Base-by-base conservation (phyloP, 768 basidiomycete species). In the Thelephora ganbajun region DNA sequence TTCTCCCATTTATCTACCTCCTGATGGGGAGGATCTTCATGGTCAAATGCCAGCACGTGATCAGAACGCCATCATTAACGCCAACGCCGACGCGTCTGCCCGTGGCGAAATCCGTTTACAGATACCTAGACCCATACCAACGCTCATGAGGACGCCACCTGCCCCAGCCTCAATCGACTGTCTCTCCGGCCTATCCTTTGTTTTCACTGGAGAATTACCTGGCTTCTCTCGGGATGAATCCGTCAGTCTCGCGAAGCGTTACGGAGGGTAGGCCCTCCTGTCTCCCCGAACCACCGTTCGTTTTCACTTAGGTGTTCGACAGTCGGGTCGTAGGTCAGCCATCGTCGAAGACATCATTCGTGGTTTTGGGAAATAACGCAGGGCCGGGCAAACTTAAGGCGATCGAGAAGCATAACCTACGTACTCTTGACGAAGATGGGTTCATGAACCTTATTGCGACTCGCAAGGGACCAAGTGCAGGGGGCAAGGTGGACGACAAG, bases 171-270 rank as follows among this genome's bases (percentile, higher is more conserved):
- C 87, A 18, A 86, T 87, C 0, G 79, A 90, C 39, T 90, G 87
- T 58, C 70, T 99, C 7, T 74, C 80, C 0, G 93, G 93, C 0
- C 69, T 98, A 19, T 73, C 89, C 0, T 84, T 99, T 57, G 94
- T 99, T 18, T 99, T 99, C 54, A 98, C 96, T 0, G 96, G 93
- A 13, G 94, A 99, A 56, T 65, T 98, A 42, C 76, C 73, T 43
- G 84, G 83, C 50, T 79, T 98, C 53, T 80, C 88, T 1, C 73
- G 96, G 34, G 89, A 97, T 2, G 92, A 96, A 54, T 83, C 88
- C 0, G 60, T 70, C 22, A 91, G 94, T 55, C 63, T 94, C 5
- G 94, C 84, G 0, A 98, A 99, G 62, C 87, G 92, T 4, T 91
- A 79, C 58, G 91, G 91, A 56, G 93, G 81, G 93, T 91, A 44